Conservation (phyloP, 441 rosid species). For the Bruguiera hainesii region DNA sequence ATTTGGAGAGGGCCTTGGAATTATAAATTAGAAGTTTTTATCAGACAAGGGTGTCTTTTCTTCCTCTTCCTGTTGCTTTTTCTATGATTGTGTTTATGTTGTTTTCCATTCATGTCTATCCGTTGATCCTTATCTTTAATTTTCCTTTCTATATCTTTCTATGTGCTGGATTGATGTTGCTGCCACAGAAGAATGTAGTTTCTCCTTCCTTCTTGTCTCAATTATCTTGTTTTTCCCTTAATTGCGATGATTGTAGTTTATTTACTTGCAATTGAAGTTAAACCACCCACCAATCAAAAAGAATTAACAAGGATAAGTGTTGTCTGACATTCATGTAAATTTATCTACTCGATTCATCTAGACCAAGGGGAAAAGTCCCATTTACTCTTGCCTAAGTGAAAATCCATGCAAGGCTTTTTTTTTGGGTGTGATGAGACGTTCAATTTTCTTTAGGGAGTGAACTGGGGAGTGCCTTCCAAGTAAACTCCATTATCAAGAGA, state of each 20-base stretch:
- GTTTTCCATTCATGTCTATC: conserved; percentile 6
- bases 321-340: not conserved
- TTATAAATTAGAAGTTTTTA: conserved; percentile 32
- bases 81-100: conserved; percentile 18
- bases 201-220: not conserved
- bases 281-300: not conserved
- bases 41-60: conserved; percentile 20
- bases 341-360: not conserved
- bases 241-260: not conserved
- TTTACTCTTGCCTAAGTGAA: no score
- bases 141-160: not conserved
- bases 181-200: not conserved
- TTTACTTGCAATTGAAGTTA: not conserved
- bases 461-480: not conserved
- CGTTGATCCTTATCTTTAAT: conserved; percentile 3
- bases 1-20: conserved; percentile 23
- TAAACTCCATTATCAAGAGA: not conserved
- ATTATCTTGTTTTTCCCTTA: not conserved
- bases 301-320: not conserved
- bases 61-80: not conserved
- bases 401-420: no score
- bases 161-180: not conserved
- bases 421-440: no score
- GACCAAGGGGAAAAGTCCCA: not conserved
- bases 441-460: not conserved